Evolutionary conservation across 2,329 filamentous ascomycete species (phyloP), one percentile per base, ranked within the genome.

Genomic region (Beauveria sp.): DNA sequence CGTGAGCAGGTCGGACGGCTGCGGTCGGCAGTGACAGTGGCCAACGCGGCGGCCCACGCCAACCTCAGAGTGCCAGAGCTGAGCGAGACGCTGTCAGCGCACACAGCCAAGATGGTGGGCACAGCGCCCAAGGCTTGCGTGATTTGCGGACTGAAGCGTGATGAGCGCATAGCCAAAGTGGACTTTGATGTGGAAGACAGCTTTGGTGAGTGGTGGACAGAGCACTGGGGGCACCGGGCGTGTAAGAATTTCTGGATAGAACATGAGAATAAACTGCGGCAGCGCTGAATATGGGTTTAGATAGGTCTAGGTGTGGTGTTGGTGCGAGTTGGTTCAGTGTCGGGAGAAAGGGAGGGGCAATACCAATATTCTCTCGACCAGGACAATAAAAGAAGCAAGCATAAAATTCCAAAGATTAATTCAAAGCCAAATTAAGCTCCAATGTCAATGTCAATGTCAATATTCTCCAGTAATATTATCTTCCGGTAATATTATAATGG

Each of bases 141-240:
- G 56, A 78, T 98, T 38, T 98, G 93, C 73, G 93, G 93, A 0
- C 75, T 98, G 66, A 95, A 90, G 76, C 81, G 93, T 65, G 91
- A 96, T 46, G 93, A 98, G 76, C 83, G 93, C 55, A 80, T 97
- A 12, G 74, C 77, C 22, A 91, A 87, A 69, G 83, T 95, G 40
- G 92, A 96, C 69, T 78, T 87, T 58, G 81, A 87, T 28, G 85
- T 96, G 9, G 87, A 93, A 68, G 93, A 98, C 73, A 92, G 89
- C 72, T 97, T 97, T 78, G 92, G 91, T 14, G 93, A 98, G 77
- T 98, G 92, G 91, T 98, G 93, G 93, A 80, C 89, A 48, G 92
- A 97, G 51, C 88, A 93, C 72, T 93, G 91, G 88, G 91, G 88
- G 0, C 89, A 93, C 74, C 79, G 84, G 64, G 83, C 85, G 22